Conservation (phyloP, 2,329 filamentous ascomycete genomes). For the Rutstroemia sp. region DNA sequence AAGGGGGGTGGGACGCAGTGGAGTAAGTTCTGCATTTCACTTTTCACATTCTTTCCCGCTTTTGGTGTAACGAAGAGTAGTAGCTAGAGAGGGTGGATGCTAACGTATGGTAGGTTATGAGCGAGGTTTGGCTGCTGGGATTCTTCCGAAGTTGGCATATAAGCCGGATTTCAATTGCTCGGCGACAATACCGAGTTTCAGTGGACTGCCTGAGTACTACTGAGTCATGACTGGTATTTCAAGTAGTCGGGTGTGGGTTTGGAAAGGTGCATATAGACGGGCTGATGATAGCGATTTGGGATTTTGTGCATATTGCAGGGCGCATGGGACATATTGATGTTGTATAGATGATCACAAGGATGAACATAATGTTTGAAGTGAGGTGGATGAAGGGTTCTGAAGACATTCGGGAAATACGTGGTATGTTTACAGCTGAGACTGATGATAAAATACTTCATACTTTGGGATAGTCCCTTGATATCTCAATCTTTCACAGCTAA, state of each 20-base stretch:
- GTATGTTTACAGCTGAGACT: too few species aligned
- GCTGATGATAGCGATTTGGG: background rate
- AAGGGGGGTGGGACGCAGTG: slow-evolving; percentile 54
- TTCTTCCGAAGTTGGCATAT: slow-evolving; percentile 71
- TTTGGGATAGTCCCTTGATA: too few species aligned
- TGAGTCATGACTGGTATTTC: slow-evolving; percentile 19
- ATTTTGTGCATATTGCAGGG: background rate
- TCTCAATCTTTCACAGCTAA: too few species aligned
- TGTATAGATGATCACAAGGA: too few species aligned
- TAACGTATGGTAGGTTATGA: slow-evolving; percentile 1
- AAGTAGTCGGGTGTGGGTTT: background rate
- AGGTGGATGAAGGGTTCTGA: too few species aligned
- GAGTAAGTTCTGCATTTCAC: slow-evolving; percentile 42
- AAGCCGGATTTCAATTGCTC: slow-evolving; percentile 62
- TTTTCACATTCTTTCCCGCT: slow-evolving; percentile 43
- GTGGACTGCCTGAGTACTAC: slow-evolving; percentile 44
- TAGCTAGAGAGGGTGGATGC: background rate
- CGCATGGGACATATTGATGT: background rate
- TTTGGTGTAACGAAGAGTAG: slow-evolving; percentile 54
- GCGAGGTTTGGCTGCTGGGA: slow-evolving; percentile 39
- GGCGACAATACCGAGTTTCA: slow-evolving; percentile 45
- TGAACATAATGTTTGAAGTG: too few species aligned
- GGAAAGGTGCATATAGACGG: background rate
- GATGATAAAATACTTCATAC: too few species aligned
- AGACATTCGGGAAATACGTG: too few species aligned